Evolutionary conservation across 2,329 filamentous ascomycete genomes (phyloP).

Genomic region (Aspergillus fischeri): DNA sequence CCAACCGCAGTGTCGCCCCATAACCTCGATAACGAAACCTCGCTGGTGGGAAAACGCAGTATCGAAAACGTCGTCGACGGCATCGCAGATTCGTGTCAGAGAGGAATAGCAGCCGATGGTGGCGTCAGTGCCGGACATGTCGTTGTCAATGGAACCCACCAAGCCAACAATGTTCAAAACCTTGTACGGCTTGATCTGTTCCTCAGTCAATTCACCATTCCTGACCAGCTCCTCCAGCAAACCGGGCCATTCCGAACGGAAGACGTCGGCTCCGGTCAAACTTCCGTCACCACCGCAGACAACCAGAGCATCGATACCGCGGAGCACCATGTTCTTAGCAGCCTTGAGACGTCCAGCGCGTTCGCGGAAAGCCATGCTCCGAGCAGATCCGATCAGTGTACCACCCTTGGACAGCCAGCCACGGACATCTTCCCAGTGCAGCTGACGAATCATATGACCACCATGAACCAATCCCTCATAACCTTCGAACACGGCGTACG

Average conservation of each 20-base stretch:
- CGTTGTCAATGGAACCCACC: constrained; percentile 97
- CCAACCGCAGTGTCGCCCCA: constrained; percentile 98
- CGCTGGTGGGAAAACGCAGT: constrained; percentile 94
- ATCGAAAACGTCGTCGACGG: constrained; percentile 89
- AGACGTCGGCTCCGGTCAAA: constrained; percentile 90
- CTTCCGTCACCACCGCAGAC: constrained; percentile 97
- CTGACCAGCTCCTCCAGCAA: constrained; percentile 79
- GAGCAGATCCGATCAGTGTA: constrained; percentile 90
- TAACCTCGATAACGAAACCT: constrained; percentile 96
- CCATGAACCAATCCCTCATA: constrained; percentile 93
- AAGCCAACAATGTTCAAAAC: constrained; percentile 94
- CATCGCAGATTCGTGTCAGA: constrained; percentile 86
- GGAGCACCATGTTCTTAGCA: constrained; percentile 89
- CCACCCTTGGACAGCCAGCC: constrained; percentile 92
- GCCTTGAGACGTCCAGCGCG: constrained; percentile 76
- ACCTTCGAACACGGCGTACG: constrained; percentile 82
- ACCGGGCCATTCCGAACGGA: constrained; percentile 86
- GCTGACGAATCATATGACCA: constrained; percentile 79
- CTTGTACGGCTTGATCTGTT: constrained; percentile 71
- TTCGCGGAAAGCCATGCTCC: constrained; percentile 89
- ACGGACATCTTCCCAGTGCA: constrained; percentile 90
- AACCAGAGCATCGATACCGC: constrained; percentile 91
- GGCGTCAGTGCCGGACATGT: constrained; percentile 93
- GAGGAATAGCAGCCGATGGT: constrained; percentile 97
- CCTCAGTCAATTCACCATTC: constrained; percentile 63